Base-by-base conservation (phyloP, 148 eudicot species). In the Rhododendron griersonianum region DNA sequence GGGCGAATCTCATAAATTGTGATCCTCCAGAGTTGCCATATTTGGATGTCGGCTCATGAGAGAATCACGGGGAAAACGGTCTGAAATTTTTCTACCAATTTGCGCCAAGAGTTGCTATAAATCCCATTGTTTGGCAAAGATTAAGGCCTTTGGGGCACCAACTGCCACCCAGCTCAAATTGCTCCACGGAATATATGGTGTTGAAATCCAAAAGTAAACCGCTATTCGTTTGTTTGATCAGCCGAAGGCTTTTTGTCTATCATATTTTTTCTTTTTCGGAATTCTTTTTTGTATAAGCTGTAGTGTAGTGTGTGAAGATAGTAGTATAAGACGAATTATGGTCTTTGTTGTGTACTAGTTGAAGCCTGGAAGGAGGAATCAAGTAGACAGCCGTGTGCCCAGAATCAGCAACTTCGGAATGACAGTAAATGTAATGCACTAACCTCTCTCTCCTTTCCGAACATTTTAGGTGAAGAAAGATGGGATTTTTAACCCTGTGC, bases 1-100 rank as follows among this genome's bases (percentile, higher is more conserved):
- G 98, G 98, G 95, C 91, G 1, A 94, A 96, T 90, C 86, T 93
- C 86, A 86, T 94, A 45, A 93, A 91, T 87, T 73, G 81, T 79
- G 83, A 93, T 77, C 95, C 93, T 76, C 98, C 98, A 30, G 81
- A 88, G n/a, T 86, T 93, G 83, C 96, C 95, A 1, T 85, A 83
- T 65, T 75, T 93, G 78, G 90, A 78, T 75, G 84, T 92, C 67
- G 91, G 86, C 85, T 86, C 85, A 87, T 80, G 88, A 39, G 35
- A 65, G 35, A 19, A 19, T 44, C 73, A 0, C 0, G 5, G 11
- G 48, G 33, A n/a, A 53, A 11, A 78, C 4, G 45, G 45, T 39
- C 1, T 76, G 33, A 33, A 61, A 11, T 57, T 4, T 63, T 57
- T 16, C 21, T 39, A 11, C 23, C 1, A 45, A 28, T 45, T 39